These are phyloP conservation scores for Darksidea phi DNA, from an alignment of 495 filamentous ascomycete species.

Conservation along the genomic window DNA sequence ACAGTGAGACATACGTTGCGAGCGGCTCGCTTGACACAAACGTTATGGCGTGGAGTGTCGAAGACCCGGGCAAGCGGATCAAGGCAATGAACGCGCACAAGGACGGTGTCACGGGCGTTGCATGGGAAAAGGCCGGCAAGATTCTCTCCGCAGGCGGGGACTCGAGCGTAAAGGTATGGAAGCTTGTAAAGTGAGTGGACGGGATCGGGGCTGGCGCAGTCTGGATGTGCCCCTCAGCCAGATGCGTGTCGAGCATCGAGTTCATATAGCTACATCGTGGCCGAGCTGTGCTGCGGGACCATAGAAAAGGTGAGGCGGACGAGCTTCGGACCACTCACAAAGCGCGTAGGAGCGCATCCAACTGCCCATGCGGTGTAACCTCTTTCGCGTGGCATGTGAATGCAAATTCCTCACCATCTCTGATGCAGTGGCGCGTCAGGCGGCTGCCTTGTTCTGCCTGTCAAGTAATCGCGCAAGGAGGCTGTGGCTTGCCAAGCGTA, in stretches of 20 bases:
- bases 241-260: not conserved
- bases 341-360: not conserved
- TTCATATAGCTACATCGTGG: slow-evolving; percentile 1
- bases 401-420: not conserved
- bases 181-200: slow-evolving; percentile 44
- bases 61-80: slow-evolving; percentile 74
- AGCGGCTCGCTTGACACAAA: slow-evolving; percentile 88
- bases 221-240: not conserved
- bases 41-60: slow-evolving; percentile 86
- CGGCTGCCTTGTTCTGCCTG: not conserved
- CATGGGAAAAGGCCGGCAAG: slow-evolving; percentile 71
- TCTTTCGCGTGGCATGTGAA: not conserved
- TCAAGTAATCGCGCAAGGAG: slow-evolving; percentile 1
- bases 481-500: not conserved
- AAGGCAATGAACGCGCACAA: slow-evolving; percentile 85
- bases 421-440: not conserved
- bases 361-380: not conserved
- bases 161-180: slow-evolving; percentile 88
- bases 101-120: slow-evolving; percentile 87
- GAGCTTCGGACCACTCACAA: not conserved
- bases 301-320: not conserved
- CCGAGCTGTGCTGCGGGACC: not conserved
- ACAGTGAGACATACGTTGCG: slow-evolving; percentile 68
- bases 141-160: slow-evolving; percentile 81
- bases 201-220: not conserved